phyloP scores from a whole-genome alignment of 192 early-diverging fungal genomes.

The Entomortierella parvispora region DNA sequence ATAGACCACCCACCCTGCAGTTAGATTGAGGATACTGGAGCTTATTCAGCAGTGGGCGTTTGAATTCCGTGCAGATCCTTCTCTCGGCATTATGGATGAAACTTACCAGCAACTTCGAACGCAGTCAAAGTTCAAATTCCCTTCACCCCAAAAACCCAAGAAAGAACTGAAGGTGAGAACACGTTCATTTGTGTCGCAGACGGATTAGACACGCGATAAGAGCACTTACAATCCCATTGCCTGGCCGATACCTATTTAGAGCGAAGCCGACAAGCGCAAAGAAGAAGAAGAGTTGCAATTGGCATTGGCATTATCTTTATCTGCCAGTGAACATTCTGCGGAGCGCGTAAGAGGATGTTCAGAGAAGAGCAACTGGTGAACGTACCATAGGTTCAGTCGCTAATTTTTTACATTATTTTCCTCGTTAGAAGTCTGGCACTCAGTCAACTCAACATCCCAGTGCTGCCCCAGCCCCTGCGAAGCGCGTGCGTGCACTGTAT shows the following conservation, averaged over 20 bases:
- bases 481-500: slow-evolving; percentile 91
- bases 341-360: slow-evolving; percentile 36
- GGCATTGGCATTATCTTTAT: slow-evolving; percentile 90
- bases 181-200: neutral
- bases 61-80: slow-evolving; percentile 82
- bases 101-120: slow-evolving; percentile 68
- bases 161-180: slow-evolving; percentile 64
- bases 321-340: slow-evolving; percentile 61
- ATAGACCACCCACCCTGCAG: slow-evolving; percentile 78
- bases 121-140: slow-evolving; percentile 71
- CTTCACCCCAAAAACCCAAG: slow-evolving; percentile 84
- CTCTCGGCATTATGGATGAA: slow-evolving; percentile 84
- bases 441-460: slow-evolving; percentile 34
- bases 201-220: neutral
- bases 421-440: slow-evolving; percentile 23
- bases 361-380: neutral
- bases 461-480: slow-evolving; percentile 59
- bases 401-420: neutral
- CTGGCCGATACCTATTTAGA: slow-evolving; percentile 28
- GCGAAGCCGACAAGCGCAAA: slow-evolving; percentile 84
- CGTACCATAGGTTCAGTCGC: neutral
- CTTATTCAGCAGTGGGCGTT: slow-evolving; percentile 93
- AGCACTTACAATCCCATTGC: neutral
- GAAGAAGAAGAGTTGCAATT: slow-evolving; percentile 96
- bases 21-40: slow-evolving; percentile 84